Percentiles rank a stretch among this genome's conserved stretches.
phyloP scores from a whole-genome alignment of 768 basidiomycete genomes.

The Hortiboletus campestris region DNA sequence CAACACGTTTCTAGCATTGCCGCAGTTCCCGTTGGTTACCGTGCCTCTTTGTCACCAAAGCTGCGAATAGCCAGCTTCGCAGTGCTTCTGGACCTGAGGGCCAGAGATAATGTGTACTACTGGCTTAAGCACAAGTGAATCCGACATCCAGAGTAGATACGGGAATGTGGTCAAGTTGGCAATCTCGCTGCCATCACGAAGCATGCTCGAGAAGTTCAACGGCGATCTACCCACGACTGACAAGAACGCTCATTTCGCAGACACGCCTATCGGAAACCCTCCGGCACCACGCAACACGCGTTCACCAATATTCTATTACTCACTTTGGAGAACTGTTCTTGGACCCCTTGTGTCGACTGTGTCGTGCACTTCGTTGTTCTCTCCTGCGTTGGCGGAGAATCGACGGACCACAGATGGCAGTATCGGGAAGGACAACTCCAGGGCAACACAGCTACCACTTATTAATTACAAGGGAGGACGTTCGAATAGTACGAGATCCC shows the following conservation, averaged over 20 bases:
- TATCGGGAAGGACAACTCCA: slow-evolving; percentile 12
- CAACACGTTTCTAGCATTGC: slow-evolving; percentile 30
- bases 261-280: slow-evolving; percentile 11
- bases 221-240: slow-evolving; percentile 21
- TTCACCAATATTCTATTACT: neutral
- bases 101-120: neutral
- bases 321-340: neutral
- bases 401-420: slow-evolving; percentile 2
- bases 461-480: slow-evolving; percentile 9
- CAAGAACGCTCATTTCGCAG: slow-evolving; percentile 7
- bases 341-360: neutral
- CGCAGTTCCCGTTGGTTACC: slow-evolving; percentile 33
- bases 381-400: slow-evolving; percentile 22
- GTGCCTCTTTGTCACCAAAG: slow-evolving; percentile 27
- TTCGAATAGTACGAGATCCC: slow-evolving; percentile 14
- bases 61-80: slow-evolving; percentile 13
- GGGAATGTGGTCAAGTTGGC: neutral
- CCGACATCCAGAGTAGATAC: neutral
- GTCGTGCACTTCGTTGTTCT: neutral
- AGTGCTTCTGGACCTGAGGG: slow-evolving; percentile 18
- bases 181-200: slow-evolving; percentile 2
- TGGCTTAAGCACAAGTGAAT: neutral
- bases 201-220: slow-evolving; percentile 1
- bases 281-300: neutral
- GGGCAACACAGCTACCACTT: slow-evolving; percentile 14